These are phyloP conservation scores for Linum tenue DNA, from an alignment of 345 rosid genomes.

Conservation along the genomic window DNA sequence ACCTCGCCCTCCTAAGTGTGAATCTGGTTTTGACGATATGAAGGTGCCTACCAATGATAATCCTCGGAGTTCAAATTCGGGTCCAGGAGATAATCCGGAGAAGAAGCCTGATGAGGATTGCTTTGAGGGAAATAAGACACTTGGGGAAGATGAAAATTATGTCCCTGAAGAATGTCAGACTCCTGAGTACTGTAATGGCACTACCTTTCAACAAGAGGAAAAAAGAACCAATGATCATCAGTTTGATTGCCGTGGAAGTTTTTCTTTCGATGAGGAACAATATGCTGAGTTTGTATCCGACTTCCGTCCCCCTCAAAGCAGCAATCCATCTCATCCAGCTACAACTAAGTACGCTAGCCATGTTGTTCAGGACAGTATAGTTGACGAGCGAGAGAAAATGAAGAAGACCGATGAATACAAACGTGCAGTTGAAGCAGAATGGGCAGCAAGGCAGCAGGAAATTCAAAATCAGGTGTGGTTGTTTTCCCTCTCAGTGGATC, in stretches of 20 bases:
- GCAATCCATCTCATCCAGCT: conserved; percentile 15
- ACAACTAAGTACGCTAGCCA: conserved; percentile 13
- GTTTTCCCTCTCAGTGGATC: too few species aligned
- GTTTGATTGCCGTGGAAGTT: conserved; percentile 1
- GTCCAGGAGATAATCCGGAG: conserved; percentile 3
- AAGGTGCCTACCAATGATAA: background rate
- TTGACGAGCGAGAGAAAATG: conserved; percentile 61
- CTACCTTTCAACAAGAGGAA: conserved; percentile 14
- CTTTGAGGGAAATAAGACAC: conserved; percentile 3
- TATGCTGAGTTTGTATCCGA: conserved; percentile 13
- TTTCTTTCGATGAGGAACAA: conserved; percentile 11
- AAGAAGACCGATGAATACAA: conserved; percentile 85
- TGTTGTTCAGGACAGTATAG: conserved; percentile 27
- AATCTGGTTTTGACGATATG: conserved; percentile 19
- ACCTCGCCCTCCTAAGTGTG: conserved; percentile 22
- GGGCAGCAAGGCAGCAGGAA: conserved; percentile 58
- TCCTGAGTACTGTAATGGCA: background rate
- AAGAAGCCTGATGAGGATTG: conserved; percentile 10
- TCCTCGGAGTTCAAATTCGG: background rate
- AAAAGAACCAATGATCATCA: conserved; percentile 12
- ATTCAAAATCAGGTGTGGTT: background rate
- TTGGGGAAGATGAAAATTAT: conserved; percentile 6
- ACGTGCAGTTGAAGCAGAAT: conserved; percentile 71
- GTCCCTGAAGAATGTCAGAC: background rate
- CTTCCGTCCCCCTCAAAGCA: conserved; percentile 8